These are phyloP conservation scores for Biscogniauxia sp. DNA, from an alignment of 2,329 filamentous ascomycete species.

Conservation along the genomic window DNA sequence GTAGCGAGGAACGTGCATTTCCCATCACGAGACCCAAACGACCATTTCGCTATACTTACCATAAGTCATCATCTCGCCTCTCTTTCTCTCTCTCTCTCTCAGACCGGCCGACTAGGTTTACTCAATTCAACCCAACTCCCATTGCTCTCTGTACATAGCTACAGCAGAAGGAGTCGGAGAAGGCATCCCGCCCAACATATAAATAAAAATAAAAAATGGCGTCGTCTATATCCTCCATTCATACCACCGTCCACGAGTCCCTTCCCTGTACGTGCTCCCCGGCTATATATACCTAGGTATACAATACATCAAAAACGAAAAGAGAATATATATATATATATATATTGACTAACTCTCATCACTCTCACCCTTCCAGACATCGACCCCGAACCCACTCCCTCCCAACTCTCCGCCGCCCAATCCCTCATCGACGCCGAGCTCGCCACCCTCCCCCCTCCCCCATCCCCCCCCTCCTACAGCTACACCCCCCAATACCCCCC, in stretches of 20 bases:
- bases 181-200: slow-evolving; percentile 13
- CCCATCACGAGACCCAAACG: no score
- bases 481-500: slow-evolving; percentile 59
- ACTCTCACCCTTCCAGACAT: slow-evolving; percentile 59
- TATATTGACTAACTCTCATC: slow-evolving; percentile 22
- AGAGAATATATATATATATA: no score
- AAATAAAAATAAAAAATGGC: slow-evolving; percentile 38
- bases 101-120: no score
- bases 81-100: no score
- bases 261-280: slow-evolving; percentile 64
- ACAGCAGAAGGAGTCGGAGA: background rate
- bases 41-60: no score
- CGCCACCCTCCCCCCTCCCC: slow-evolving; percentile 41
- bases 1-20: no score
- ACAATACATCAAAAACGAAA: background rate
- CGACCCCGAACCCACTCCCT: slow-evolving; percentile 66
- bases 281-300: slow-evolving; percentile 15
- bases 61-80: no score
- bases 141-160: no score
- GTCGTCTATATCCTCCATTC: slow-evolving; percentile 48
- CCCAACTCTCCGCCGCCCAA: slow-evolving; percentile 64
- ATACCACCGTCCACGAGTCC: slow-evolving; percentile 71
- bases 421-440: slow-evolving; percentile 69
- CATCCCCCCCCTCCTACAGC: slow-evolving; percentile 33
- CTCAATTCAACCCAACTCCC: no score